These are phyloP conservation scores for Esteya vermicola DNA, from an alignment of 2,329 filamentous ascomycete genomes.

Conservation along the genomic window DNA sequence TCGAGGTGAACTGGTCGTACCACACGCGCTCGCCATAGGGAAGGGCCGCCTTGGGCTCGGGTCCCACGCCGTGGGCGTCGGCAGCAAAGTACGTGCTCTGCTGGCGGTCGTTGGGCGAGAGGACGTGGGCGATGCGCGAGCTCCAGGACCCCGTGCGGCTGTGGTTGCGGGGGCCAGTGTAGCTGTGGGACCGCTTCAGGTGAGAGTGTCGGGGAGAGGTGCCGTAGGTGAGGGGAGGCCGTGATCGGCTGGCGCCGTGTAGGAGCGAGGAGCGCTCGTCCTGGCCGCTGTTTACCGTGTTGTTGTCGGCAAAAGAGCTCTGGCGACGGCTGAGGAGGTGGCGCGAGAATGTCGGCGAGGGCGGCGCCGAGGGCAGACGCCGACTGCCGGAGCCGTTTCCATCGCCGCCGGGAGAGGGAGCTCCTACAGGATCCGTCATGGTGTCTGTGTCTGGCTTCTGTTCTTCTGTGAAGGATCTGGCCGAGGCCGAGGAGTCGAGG, in stretches of 20 bases:
- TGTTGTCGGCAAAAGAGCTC: slow-evolving; percentile 9
- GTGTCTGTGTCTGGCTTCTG: not conserved
- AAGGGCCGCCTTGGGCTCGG: slow-evolving; percentile 50
- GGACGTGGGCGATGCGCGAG: slow-evolving; percentile 45
- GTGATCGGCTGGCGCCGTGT: slow-evolving; percentile 6
- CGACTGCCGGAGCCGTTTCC: not conserved
- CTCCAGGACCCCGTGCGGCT: slow-evolving; percentile 45
- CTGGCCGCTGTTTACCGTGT: too few species aligned
- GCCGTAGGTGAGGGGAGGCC: slow-evolving; percentile 13
- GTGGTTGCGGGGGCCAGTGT: slow-evolving; percentile 29
- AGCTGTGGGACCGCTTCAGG: slow-evolving; percentile 17
- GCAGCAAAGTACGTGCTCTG: too few species aligned
- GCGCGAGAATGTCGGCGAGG: slow-evolving; percentile 15
- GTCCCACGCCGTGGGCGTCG: too few species aligned
- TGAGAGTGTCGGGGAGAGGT: slow-evolving; percentile 7
- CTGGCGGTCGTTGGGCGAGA: slow-evolving; percentile 43
- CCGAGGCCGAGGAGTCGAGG: too few species aligned
- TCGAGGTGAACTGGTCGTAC: slow-evolving; percentile 98
- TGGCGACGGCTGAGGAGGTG: slow-evolving; percentile 12
- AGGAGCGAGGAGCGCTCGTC: slow-evolving; percentile 19
- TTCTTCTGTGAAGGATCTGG: too few species aligned
- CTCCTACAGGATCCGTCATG: slow-evolving; percentile 6
- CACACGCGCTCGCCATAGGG: slow-evolving; percentile 75
- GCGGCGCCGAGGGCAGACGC: slow-evolving; percentile 13
- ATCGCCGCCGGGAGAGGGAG: too few species aligned